These are phyloP conservation scores for Diaporthe eres DNA, from an alignment of 2,329 filamentous ascomycete species.

Conservation along the genomic window DNA sequence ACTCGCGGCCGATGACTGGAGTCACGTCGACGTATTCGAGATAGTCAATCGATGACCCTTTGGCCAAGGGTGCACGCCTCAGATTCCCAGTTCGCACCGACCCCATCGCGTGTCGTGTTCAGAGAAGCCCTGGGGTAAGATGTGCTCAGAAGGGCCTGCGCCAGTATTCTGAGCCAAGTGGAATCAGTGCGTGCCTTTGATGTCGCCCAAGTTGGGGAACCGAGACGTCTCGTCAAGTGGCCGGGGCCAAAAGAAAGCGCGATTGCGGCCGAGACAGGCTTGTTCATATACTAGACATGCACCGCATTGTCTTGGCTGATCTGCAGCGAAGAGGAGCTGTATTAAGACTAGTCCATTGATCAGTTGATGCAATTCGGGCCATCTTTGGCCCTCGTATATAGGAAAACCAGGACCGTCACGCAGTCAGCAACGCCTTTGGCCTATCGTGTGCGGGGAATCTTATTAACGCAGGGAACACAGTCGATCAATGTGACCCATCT, in stretches of 20 bases:
- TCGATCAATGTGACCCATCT: slow-evolving; percentile 15
- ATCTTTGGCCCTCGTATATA: slow-evolving; percentile 36
- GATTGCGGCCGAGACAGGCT: background rate
- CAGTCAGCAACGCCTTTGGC: slow-evolving; percentile 6
- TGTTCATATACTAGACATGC: background rate
- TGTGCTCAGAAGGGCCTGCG: too few relatives aligned
- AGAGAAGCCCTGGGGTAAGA: background rate
- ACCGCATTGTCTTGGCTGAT: background rate
- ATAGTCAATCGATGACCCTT: slow-evolving; percentile 44
- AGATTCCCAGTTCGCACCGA: background rate
- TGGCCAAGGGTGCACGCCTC: slow-evolving; percentile 4
- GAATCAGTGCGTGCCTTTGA: background rate
- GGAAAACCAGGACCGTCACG: background rate
- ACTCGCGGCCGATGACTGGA: slow-evolving; percentile 53
- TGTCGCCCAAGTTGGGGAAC: background rate
- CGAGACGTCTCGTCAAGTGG: background rate
- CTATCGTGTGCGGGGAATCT: slow-evolving; percentile 14
- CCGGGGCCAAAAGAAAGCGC: background rate
- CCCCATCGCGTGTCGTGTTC: background rate
- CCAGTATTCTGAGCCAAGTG: background rate
- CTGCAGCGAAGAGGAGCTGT: slow-evolving; percentile 1
- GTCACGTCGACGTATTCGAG: slow-evolving; percentile 51
- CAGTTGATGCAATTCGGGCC: background rate
- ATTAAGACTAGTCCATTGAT: background rate
- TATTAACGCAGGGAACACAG: background rate